Percentiles rank a stretch among this genome's conserved stretches.
These are phyloP conservation scores for Wickerhamomyces chaumierensis DNA, from an alignment of 805 yeast species.

Conservation along the genomic window DNA sequence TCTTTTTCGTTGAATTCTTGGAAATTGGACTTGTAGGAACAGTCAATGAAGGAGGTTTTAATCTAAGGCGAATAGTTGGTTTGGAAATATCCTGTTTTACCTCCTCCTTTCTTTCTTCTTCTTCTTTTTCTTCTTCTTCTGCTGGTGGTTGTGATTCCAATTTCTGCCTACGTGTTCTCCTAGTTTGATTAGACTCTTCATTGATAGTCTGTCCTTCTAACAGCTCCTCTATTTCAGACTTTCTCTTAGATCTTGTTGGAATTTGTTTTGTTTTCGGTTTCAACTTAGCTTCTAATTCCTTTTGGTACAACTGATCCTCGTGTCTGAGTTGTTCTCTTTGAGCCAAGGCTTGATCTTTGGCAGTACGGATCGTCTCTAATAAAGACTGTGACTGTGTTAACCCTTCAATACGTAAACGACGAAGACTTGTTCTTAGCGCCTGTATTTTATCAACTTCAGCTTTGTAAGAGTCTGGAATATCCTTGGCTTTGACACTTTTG, in stretches of 20 bases:
- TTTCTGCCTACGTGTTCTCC: constrained; percentile 9
- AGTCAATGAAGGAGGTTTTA: too few species aligned
- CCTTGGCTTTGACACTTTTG: constrained; percentile 1
- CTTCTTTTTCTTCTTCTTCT: too few species aligned
- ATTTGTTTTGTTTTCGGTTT: constrained; percentile 3
- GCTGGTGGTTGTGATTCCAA: constrained; percentile 1
- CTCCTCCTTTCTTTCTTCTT: too few species aligned
- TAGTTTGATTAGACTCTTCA: too few species aligned
- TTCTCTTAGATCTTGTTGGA: too few species aligned
- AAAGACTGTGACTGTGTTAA: constrained; percentile 19
- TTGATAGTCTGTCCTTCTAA: too few species aligned
- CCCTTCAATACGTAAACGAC: constrained; percentile 19
- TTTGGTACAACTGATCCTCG: constrained; percentile 16
- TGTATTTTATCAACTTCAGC: constrained; percentile 3
- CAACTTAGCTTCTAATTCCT: constrained; percentile 13
- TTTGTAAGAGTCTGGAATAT: constrained; percentile 3
- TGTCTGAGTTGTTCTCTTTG: constrained; percentile 17
- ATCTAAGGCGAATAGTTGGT: too few species aligned
- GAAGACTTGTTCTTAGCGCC: constrained; percentile 9
- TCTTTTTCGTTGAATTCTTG: too few species aligned
- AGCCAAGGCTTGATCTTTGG: constrained; percentile 12
- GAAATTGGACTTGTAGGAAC: too few species aligned
- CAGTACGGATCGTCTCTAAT: constrained; percentile 12
- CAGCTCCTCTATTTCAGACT: too few species aligned
- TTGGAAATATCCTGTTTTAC: too few species aligned